Base-by-base conservation (phyloP, 164 flowering plant species). In the Santalum album region DNA sequence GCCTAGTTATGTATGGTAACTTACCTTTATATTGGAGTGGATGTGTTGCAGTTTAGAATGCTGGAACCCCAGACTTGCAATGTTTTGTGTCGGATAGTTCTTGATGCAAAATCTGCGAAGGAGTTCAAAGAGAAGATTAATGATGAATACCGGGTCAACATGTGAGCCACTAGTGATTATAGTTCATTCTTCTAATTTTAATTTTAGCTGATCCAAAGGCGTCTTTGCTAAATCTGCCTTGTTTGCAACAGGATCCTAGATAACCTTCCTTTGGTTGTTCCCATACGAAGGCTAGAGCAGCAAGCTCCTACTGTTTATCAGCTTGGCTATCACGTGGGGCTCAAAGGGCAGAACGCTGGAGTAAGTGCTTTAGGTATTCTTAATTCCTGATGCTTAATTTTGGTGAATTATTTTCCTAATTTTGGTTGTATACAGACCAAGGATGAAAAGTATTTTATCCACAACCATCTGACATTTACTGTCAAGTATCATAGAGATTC, bases 71-170 rank as follows among this genome's bases (percentile, higher is more conserved):
- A 26, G 19, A 50, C 25, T 6, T 50, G 53, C 22, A 50, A 19
- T 25, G 16, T 50, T 16, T 6, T 50, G 2, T 50, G 53, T 23
- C 32, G 35, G 34, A 25, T 14, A 29, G 26, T 1, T 0, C 35
- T 50, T 18, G 35, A 50, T 50, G 21, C 18, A 7, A 50, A 50
- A 26, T 6, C 53, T 17, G 34, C 36, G 0, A 50, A 50, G 19
- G 20, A 50, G 53, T 50, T 50, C 35, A 50, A 50, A 50, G 53
- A 50, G 53, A 50, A 50, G 53, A 50, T 50, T 16, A 50, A 50
- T 50, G 53, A 50, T 29, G 53, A 50, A 18, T 50, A 50, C 26
- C 53, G 53, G 32, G 53, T 50, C 53, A 50, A 50, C 36, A 50
- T 50, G 53, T 50, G 22, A 17, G 53, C 18, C 12, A n/a, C 21